Percentiles rank a stretch among this genome's conserved stretches.
Evolutionary conservation across 805 yeast genomes (phyloP).

Genomic region (Tetrapisispora namnaoensis): DNA sequence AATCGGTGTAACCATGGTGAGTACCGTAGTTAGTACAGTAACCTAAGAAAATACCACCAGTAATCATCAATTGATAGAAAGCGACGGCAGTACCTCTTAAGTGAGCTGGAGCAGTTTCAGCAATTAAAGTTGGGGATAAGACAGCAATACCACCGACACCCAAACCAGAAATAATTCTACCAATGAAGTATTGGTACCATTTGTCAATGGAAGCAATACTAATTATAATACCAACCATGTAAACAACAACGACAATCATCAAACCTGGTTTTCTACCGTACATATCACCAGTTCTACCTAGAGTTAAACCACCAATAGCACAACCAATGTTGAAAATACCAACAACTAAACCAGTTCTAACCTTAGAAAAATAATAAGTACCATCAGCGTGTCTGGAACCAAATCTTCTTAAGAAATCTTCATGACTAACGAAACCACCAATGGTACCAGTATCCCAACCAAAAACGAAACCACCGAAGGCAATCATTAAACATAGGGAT

Average conservation of each 20-base stretch:
- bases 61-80: conserved; percentile 61
- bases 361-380: conserved; percentile 36
- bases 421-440: conserved; percentile 41
- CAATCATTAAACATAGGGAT: conserved; percentile 35
- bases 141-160: conserved; percentile 76
- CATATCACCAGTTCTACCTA: conserved; percentile 50
- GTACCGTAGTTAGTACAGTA: conserved; percentile 66
- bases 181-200: conserved; percentile 68
- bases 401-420: conserved; percentile 48
- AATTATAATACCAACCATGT: conserved; percentile 57
- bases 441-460: conserved; percentile 80
- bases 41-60: conserved; percentile 68
- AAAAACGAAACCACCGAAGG: conserved; percentile 69
- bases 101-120: conserved; percentile 33
- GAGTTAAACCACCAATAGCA: conserved; percentile 59
- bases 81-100: conserved; percentile 67
- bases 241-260: conserved; percentile 49
- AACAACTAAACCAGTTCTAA: conserved; percentile 49
- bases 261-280: conserved; percentile 59
- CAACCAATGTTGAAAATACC: conserved; percentile 65
- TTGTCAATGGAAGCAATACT: conserved; percentile 45
- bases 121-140: conserved; percentile 61
- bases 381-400: conserved; percentile 32
- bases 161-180: conserved; percentile 62
- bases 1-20: conserved; percentile 24